Conservation (phyloP, 495 filamentous ascomycete genomes). For the Rostrohypoxylon terebratum region DNA sequence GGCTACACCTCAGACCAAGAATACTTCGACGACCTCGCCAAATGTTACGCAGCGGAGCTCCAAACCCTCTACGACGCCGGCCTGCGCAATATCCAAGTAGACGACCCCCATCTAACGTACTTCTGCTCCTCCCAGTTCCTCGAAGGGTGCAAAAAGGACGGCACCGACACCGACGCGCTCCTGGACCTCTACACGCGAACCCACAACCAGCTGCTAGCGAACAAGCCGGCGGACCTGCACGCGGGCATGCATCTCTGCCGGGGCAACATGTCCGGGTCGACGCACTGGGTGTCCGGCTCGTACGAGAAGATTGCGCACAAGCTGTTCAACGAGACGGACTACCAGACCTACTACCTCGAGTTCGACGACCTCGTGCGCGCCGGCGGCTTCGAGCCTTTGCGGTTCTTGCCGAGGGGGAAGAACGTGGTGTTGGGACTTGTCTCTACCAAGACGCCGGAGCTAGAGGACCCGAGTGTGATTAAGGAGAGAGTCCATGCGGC, state of each 20-base stretch:
- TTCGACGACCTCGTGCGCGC: constrained; percentile 81
- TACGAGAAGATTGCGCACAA: constrained; percentile 84
- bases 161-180: constrained; percentile 70
- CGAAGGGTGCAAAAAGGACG: constrained; percentile 68
- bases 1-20: constrained; percentile 74
- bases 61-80: constrained; percentile 77
- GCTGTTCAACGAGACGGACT: constrained; percentile 79
- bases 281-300: constrained; percentile 81
- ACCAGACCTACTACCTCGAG: constrained; percentile 85
- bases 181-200: constrained; percentile 78
- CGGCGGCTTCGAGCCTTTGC: constrained; percentile 83
- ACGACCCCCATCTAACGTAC: constrained; percentile 80
- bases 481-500: constrained; percentile 73
- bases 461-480: constrained; percentile 78
- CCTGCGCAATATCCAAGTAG: constrained; percentile 77
- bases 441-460: constrained; percentile 75
- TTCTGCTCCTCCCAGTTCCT: constrained; percentile 83
- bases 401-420: constrained; percentile 75
- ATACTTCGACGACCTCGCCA: constrained; percentile 79
- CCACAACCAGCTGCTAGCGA: constrained; percentile 78
- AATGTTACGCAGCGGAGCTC: constrained; percentile 74
- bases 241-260: constrained; percentile 81
- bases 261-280: constrained; percentile 80
- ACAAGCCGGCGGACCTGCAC: constrained; percentile 72
- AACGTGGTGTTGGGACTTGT: constrained; percentile 83